phyloP scores from a whole-genome alignment of 208 protist genomes.

The Trypanosoma grayi region DNA sequence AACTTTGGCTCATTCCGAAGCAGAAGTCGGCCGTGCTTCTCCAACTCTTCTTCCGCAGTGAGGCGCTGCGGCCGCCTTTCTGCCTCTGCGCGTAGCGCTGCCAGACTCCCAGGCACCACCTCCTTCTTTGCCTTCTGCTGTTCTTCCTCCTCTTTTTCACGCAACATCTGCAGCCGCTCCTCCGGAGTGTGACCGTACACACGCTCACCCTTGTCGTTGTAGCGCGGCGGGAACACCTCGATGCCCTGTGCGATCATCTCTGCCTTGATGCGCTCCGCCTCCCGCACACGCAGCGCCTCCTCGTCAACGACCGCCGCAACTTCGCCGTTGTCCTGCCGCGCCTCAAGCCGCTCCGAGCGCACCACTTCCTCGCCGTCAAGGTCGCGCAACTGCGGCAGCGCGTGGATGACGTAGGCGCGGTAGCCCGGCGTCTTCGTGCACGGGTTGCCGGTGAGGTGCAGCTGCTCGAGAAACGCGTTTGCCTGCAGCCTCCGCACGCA shows the following conservation, averaged over 20 bases:
- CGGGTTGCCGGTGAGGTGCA: slow-evolving; percentile 96
- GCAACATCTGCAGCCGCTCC: slow-evolving; percentile 85
- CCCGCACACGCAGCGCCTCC: slow-evolving; percentile 45
- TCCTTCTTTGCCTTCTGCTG: slow-evolving; percentile 30
- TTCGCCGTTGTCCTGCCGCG: slow-evolving; percentile 77
- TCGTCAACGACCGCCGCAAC: slow-evolving; percentile 44
- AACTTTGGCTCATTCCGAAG: slow-evolving; percentile 93
- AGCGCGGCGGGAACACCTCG: slow-evolving; percentile 75
- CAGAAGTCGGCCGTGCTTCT: slow-evolving; percentile 85
- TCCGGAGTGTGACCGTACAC: slow-evolving; percentile 90
- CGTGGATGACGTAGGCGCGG: slow-evolving; percentile 88
- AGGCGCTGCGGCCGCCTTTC: slow-evolving; percentile 37
- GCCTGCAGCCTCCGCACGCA: slow-evolving; percentile 69
- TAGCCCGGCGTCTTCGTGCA: slow-evolving; percentile 90
- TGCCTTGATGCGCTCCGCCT: slow-evolving; percentile 65
- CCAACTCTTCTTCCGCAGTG: slow-evolving; percentile 84
- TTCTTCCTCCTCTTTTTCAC: slow-evolving; percentile 76
- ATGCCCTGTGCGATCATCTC: slow-evolving; percentile 71
- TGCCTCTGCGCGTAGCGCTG: slow-evolving; percentile 65
- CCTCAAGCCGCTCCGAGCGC: slow-evolving; percentile 82
- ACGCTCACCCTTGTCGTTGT: slow-evolving; percentile 88
- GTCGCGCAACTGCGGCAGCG: slow-evolving; percentile 90
- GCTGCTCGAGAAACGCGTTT: slow-evolving; percentile 83
- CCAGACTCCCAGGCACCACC: slow-evolving; percentile 46
- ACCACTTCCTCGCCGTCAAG: slow-evolving; percentile 90